phyloP scores from a whole-genome alignment of 2,329 filamentous ascomycete species.

The Neonectria sp. region DNA sequence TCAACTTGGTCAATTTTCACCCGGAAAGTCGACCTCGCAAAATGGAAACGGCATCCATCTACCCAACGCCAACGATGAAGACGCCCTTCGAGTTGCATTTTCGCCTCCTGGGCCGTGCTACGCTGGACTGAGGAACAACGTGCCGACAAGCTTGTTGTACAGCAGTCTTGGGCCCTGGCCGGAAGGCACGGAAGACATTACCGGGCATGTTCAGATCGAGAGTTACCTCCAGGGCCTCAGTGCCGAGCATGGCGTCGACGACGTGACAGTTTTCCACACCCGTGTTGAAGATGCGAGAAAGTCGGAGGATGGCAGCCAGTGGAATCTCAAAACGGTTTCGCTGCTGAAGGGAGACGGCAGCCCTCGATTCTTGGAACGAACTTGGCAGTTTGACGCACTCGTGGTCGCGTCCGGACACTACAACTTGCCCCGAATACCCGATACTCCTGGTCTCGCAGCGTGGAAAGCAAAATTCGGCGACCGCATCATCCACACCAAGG shows the following conservation, averaged over 20 bases:
- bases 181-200: conserved; percentile 70
- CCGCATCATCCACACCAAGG: conserved; percentile 77
- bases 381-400: conserved; percentile 72
- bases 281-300: conserved; percentile 70
- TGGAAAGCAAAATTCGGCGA: conserved; percentile 70
- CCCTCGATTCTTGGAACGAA: conserved; percentile 48
- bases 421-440: conserved; percentile 73
- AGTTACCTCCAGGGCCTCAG: conserved; percentile 75
- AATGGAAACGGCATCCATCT: not conserved
- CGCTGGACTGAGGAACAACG: conserved; percentile 78
- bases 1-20: conserved; percentile 18
- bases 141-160: conserved; percentile 72
- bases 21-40: not conserved
- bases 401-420: conserved; percentile 79
- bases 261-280: conserved; percentile 69
- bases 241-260: conserved; percentile 62
- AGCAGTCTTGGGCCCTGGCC: conserved; percentile 68
- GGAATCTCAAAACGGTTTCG: conserved; percentile 66
- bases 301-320: conserved; percentile 55
- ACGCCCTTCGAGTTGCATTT: conserved; percentile 33
- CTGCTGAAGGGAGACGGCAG: conserved; percentile 49
- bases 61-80: not conserved
- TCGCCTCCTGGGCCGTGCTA: conserved; percentile 64
- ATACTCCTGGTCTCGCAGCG: conserved; percentile 69
- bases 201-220: conserved; percentile 69